Evolutionary conservation across 2,329 filamentous ascomycete genomes (phyloP).

Genomic region (Pseudogymnoascus sp.): DNA sequence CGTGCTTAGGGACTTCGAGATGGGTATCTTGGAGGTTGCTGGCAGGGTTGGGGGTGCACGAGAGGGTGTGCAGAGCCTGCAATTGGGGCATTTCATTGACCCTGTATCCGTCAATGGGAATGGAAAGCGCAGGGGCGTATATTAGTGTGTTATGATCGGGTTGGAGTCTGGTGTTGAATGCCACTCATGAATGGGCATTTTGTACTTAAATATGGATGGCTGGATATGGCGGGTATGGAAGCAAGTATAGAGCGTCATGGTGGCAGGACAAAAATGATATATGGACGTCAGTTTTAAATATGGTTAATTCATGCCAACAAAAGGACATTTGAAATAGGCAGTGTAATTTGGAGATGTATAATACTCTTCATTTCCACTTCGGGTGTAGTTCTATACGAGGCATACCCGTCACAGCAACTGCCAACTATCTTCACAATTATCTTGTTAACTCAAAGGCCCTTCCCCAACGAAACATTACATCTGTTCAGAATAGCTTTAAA

Average conservation of each 20-base stretch:
- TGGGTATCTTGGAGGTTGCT: conserved; percentile 55
- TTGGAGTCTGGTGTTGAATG: conserved; percentile 4
- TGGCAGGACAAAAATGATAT: background rate
- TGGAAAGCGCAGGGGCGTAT: conserved; percentile 8
- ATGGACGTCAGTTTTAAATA: background rate
- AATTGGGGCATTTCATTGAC: conserved; percentile 34
- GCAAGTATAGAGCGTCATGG: background rate
- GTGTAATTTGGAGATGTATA: background rate
- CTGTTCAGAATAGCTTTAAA: background rate
- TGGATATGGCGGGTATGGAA: conserved; percentile 1
- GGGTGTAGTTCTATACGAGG: background rate
- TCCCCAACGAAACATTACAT: background rate
- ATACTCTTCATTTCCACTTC: background rate
- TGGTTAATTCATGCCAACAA: background rate
- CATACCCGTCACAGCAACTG: background rate
- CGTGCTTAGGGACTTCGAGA: conserved; percentile 57
- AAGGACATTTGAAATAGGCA: background rate
- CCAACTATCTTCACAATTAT: background rate
- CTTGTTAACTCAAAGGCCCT: background rate
- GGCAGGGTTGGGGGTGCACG: conserved; percentile 50
- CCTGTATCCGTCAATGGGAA: conserved; percentile 1
- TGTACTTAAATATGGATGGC: conserved; percentile 1
- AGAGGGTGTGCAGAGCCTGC: conserved; percentile 52
- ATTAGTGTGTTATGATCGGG: conserved; percentile 6
- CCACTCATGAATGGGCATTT: background rate